A percentile compares a stretch with the other conserved stretches of the same genome.
These are phyloP conservation scores for Rubia yunnanensis DNA, from an alignment of 257 asterid genomes.

Conservation along the genomic window DNA sequence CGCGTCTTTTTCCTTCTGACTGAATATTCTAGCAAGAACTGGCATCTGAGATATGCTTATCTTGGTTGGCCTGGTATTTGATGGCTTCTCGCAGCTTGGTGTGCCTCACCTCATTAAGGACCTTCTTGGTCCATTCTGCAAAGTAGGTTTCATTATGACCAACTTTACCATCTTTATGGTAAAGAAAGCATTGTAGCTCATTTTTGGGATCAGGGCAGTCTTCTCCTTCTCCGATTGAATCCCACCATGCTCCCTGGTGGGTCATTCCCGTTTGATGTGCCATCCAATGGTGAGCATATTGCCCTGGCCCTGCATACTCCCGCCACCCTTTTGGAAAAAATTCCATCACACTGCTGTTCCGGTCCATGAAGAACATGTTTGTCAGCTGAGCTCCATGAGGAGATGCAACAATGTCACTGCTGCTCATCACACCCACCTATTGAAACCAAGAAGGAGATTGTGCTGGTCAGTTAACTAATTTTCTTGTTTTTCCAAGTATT, in stretches of 20 bases:
- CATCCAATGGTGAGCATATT: conserved; percentile 35
- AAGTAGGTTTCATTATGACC: conserved; percentile 30
- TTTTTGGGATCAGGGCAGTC: conserved; percentile 26
- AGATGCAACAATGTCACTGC: conserved; percentile 29
- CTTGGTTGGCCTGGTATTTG: not conserved
- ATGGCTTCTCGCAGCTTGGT: conserved; percentile 16
- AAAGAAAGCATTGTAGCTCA: conserved; percentile 18
- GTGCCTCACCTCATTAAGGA: conserved; percentile 19
- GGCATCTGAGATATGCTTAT: conserved; percentile 7
- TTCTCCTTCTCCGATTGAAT: conserved; percentile 11
- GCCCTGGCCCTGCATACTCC: conserved; percentile 28
- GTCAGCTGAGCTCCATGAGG: conserved; percentile 38
- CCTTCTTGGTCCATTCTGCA: conserved; percentile 26
- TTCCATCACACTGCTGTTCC: conserved; percentile 29
- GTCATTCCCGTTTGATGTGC: conserved; percentile 31
- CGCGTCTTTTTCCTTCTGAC: not conserved
- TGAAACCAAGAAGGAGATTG: not conserved
- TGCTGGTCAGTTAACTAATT: not conserved
- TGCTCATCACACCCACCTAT: conserved; percentile 26
- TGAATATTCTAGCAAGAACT: conserved; percentile 2
- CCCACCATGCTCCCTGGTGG: conserved; percentile 38
- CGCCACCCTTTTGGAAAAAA: conserved; percentile 39
- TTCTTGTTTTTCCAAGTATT: not conserved
- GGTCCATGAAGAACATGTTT: conserved; percentile 29
- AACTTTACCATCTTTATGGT: conserved; percentile 27